Conservation (phyloP, 257 asterid genomes). For the Solanum stenotomum region DNA sequence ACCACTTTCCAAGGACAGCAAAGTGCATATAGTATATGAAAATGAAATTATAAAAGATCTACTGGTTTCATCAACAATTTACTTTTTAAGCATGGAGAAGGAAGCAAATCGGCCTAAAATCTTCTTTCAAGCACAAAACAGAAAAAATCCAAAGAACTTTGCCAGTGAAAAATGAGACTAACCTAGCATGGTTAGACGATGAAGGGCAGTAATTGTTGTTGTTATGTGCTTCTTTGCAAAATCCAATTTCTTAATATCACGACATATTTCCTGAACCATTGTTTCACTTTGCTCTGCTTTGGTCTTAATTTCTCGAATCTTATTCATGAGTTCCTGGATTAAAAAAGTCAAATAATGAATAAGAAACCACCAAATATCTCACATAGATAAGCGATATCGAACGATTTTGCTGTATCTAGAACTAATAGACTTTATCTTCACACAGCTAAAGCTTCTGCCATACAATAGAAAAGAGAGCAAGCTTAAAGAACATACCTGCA, state of each 20-base stretch:
- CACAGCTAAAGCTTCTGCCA: not conserved
- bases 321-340: slow-evolving; percentile 86
- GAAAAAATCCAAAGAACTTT: not conserved
- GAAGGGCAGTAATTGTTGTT: slow-evolving; percentile 95
- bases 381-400: not conserved
- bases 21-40: not conserved
- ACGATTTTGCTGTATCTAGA: not conserved
- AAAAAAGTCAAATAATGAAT: slow-evolving; percentile 1
- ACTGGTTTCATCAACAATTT: not conserved
- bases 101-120: not conserved
- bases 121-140: not conserved
- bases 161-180: slow-evolving; percentile 21
- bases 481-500: slow-evolving; percentile 49
- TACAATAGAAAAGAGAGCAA: slow-evolving; percentile 5
- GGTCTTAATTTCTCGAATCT: slow-evolving; percentile 91
- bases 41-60: not conserved
- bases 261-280: slow-evolving; percentile 99
- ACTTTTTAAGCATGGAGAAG: not conserved
- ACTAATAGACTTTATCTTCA: not conserved
- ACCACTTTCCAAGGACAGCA: not conserved
- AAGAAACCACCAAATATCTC: not conserved
- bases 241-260: slow-evolving; percentile 97
- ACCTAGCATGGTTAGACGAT: slow-evolving; percentile 99
- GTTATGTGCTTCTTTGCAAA: slow-evolving; percentile 98
- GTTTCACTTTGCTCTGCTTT: slow-evolving; percentile 99